Evolutionary conservation across 2,329 filamentous ascomycete genomes (phyloP).

Genomic region (Cladophialophora chaetospira): DNA sequence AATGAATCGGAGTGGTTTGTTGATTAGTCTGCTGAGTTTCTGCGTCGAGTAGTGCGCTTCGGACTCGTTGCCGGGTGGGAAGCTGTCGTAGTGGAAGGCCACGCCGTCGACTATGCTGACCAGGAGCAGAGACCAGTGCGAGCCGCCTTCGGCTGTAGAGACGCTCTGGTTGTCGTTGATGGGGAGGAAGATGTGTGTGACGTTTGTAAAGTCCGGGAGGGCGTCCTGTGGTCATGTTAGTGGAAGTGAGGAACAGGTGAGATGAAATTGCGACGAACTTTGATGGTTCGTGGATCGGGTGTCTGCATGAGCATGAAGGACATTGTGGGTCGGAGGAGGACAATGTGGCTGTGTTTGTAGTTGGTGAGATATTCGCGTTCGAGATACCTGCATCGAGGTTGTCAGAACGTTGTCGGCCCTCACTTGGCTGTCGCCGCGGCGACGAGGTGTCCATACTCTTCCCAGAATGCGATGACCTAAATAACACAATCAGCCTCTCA

Average conservation of each 20-base stretch:
- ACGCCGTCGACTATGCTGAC: constrained; percentile 86
- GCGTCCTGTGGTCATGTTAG: constrained; percentile 57
- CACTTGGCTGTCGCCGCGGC: neutral
- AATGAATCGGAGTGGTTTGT: constrained; percentile 68
- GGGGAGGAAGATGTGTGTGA: constrained; percentile 92
- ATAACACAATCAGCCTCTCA: constrained; percentile 2
- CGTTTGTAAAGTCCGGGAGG: constrained; percentile 75
- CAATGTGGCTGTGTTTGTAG: constrained; percentile 81
- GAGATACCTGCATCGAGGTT: constrained; percentile 66
- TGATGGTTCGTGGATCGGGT: constrained; percentile 57
- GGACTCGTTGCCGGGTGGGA: constrained; percentile 71
- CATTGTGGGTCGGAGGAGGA: constrained; percentile 90
- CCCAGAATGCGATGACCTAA: constrained; percentile 95
- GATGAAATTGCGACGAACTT: constrained; percentile 26
- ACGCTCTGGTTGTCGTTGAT: constrained; percentile 86
- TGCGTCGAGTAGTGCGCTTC: constrained; percentile 71
- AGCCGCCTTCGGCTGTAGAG: constrained; percentile 79
- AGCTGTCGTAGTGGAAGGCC: constrained; percentile 94
- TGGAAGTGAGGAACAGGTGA: neutral
- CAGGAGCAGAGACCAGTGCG: constrained; percentile 91
- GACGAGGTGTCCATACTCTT: constrained; percentile 68
- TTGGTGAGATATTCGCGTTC: constrained; percentile 82
- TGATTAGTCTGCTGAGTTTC: constrained; percentile 70
- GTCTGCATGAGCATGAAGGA: constrained; percentile 85
- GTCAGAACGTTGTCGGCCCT: constrained; percentile 6